These are phyloP conservation scores for Termitomyces sp. DNA, from an alignment of 768 basidiomycete genomes.

Conservation along the genomic window DNA sequence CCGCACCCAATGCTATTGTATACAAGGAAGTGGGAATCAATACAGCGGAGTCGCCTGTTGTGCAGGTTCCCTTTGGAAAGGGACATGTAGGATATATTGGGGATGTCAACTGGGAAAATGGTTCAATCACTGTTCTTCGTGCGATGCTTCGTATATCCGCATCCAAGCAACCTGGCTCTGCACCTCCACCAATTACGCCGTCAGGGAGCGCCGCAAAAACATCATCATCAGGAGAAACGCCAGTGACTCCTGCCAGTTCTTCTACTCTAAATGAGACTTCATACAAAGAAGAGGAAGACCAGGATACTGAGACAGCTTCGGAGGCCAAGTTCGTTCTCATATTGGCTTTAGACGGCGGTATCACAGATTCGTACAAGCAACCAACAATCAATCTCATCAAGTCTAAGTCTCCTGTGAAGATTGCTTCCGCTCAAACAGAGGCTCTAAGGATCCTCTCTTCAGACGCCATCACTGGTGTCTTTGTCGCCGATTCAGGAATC, in stretches of 20 bases:
- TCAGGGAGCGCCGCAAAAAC: neutral
- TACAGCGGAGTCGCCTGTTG: conserved; percentile 18
- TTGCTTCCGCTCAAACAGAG: conserved; percentile 11
- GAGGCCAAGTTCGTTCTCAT: conserved; percentile 22
- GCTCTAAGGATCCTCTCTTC: conserved; percentile 22
- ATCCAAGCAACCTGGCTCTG: neutral
- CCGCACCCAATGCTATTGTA: conserved; percentile 21
- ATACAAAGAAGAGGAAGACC: neutral
- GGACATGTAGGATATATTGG: conserved; percentile 37
- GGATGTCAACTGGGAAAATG: conserved; percentile 26
- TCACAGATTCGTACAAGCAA: conserved; percentile 17
- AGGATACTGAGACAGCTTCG: neutral
- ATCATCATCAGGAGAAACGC: neutral
- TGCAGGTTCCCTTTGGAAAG: conserved; percentile 25
- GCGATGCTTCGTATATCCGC: conserved; percentile 26
- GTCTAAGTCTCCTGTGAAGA: conserved; percentile 17
- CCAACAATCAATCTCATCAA: conserved; percentile 24
- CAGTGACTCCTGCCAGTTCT: neutral
- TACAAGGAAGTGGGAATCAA: conserved; percentile 22
- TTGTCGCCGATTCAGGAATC: conserved; percentile 33
- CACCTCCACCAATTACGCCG: neutral
- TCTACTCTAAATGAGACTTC: neutral
- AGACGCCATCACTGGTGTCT: conserved; percentile 24
- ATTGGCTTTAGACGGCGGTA: conserved; percentile 22
- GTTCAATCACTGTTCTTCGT: conserved; percentile 22